Conservation (phyloP, 805 yeast species). For the Lachancea thermotolerans region DNA sequence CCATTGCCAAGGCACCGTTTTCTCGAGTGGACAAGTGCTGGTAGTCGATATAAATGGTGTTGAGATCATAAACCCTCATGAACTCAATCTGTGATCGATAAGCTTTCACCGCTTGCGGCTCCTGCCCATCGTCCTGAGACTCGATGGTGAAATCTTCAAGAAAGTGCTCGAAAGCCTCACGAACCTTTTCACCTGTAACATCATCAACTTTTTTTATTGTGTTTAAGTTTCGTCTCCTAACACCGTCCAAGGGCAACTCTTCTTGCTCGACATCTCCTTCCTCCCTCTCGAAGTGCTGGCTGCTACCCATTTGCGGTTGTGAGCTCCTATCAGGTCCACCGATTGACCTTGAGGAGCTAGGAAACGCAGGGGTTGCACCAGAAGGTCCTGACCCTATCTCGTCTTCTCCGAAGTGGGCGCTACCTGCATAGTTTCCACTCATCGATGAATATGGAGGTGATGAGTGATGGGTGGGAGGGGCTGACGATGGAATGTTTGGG, state of each 20-base stretch:
- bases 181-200: slow-evolving; percentile 87
- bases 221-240: slow-evolving; percentile 50
- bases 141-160: slow-evolving; percentile 56
- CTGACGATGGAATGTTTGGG: slow-evolving; percentile 6
- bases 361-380: slow-evolving; percentile 16
- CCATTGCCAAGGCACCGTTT: slow-evolving; percentile 82
- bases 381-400: slow-evolving; percentile 2
- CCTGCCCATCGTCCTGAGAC: slow-evolving; percentile 31
- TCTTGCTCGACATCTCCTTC: slow-evolving; percentile 9
- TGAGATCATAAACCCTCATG: slow-evolving; percentile 67
- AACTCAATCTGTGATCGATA: slow-evolving; percentile 77
- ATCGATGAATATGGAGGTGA: slow-evolving; percentile 29
- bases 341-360: slow-evolving; percentile 13
- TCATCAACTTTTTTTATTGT: slow-evolving; percentile 84
- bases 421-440: slow-evolving; percentile 27
- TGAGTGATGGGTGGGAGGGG: slow-evolving; percentile 9
- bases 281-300: slow-evolving; percentile 11
- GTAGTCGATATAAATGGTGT: slow-evolving; percentile 80
- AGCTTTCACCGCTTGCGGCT: slow-evolving; percentile 34
- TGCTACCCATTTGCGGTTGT: slow-evolving; percentile 10
- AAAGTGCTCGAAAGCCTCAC: slow-evolving; percentile 84
- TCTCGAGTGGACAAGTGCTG: slow-evolving; percentile 68
- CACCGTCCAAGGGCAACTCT: slow-evolving; percentile 25
- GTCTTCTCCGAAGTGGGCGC: slow-evolving; percentile 24
- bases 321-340: not conserved